These are phyloP conservation scores for Hemisphaericaspora subhashii DNA, from an alignment of 1,139 yeast genomes.

Conservation along the genomic window DNA sequence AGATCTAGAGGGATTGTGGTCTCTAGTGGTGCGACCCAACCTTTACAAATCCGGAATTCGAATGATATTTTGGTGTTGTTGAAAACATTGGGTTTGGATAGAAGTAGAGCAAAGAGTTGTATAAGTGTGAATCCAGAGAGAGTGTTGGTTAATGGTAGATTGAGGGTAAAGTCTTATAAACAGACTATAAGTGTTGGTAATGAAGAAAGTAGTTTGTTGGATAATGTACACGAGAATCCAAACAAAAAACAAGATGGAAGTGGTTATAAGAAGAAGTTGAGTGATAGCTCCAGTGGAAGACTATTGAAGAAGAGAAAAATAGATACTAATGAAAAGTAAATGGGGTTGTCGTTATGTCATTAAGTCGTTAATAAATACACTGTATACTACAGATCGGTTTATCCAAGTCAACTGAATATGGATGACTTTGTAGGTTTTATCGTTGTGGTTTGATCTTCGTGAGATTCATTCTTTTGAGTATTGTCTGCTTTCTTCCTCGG, in stretches of 20 bases:
- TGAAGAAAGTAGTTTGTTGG: constrained; percentile 16
- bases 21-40: constrained; percentile 68
- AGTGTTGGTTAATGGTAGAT: constrained; percentile 68
- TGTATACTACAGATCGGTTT: background rate
- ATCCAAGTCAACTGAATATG: constrained; percentile 24
- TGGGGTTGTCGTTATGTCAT: background rate
- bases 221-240: constrained; percentile 26
- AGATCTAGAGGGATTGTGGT: constrained; percentile 77
- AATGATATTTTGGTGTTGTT: constrained; percentile 70
- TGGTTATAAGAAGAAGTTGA: constrained; percentile 26
- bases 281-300: constrained; percentile 27
- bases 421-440: constrained; percentile 32
- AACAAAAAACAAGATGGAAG: constrained; percentile 23
- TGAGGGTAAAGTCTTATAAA: constrained; percentile 68
- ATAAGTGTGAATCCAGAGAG: constrained; percentile 59
- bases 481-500: background rate
- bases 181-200: constrained; percentile 60
- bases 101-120: constrained; percentile 60
- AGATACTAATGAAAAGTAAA: constrained; percentile 3
- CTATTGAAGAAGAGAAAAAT: constrained; percentile 25
- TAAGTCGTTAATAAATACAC: background rate
- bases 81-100: constrained; percentile 67
- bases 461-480: constrained; percentile 6
- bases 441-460: constrained; percentile 15
- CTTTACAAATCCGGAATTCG: constrained; percentile 62